Percentiles rank a stretch among this genome's conserved stretches.
Conservation (phyloP, 1,284 basidiomycete species). For the Macrocybe sp. region DNA sequence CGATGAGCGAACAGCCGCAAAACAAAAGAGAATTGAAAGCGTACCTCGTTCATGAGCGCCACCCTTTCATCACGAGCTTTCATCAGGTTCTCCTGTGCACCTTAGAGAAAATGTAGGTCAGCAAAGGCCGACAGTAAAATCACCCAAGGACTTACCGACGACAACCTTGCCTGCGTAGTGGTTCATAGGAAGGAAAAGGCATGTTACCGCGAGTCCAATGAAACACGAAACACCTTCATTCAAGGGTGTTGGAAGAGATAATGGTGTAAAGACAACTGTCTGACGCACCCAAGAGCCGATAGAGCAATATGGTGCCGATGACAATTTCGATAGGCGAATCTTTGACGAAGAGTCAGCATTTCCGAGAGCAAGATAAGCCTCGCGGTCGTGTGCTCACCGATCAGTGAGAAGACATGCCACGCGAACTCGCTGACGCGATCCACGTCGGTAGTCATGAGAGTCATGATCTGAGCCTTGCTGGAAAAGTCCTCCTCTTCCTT, state of each 20-base stretch:
- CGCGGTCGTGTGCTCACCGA: slow-evolving; percentile 35
- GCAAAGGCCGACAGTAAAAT: not conserved
- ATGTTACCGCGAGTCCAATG: slow-evolving; percentile 78
- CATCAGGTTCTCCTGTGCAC: slow-evolving; percentile 83
- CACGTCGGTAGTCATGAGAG: slow-evolving; percentile 85
- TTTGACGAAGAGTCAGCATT: slow-evolving; percentile 14
- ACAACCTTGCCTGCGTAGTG: slow-evolving; percentile 85
- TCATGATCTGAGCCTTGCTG: slow-evolving; percentile 89
- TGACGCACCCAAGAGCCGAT: slow-evolving; percentile 67
- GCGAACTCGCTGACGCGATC: slow-evolving; percentile 85
- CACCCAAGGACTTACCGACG: slow-evolving; percentile 44
- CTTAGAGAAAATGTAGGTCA: slow-evolving; percentile 11
- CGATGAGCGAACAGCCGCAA: too few relatives aligned
- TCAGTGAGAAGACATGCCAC: slow-evolving; percentile 70
- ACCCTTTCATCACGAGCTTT: slow-evolving; percentile 89
- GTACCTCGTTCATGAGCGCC: slow-evolving; percentile 85
- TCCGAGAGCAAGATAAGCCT: slow-evolving; percentile 18
- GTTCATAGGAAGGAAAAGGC: slow-evolving; percentile 83
- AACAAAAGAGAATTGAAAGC: slow-evolving; percentile 5
- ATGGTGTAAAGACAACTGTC: not conserved
- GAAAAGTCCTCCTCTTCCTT: slow-evolving; percentile 76
- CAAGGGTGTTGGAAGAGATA: not conserved
- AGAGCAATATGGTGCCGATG: slow-evolving; percentile 78
- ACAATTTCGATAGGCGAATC: slow-evolving; percentile 86
- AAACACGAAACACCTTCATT: slow-evolving; percentile 61